Evolutionary conservation across 345 rosid genomes (phyloP), one percentile per base, ranked within the genome.

Genomic region (Lepidium africanum): DNA sequence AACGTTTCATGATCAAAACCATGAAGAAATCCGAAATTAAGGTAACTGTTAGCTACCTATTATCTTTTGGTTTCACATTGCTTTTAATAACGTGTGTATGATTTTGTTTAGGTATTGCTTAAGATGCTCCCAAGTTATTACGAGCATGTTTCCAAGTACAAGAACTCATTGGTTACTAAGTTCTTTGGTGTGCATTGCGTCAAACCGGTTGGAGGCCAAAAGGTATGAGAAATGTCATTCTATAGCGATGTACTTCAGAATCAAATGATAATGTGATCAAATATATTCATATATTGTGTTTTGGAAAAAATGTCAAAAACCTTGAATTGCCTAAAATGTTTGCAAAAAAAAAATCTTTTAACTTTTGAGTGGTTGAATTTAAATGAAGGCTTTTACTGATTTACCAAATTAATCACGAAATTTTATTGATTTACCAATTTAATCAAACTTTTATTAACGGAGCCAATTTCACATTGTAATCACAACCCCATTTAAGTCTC

Each of bases 161-260:
- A 85, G 73, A 83, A 85, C 79, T 76, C 92, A 23, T 71, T 87
- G 65, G 83, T 87, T 35, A 85, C 92, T 33, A 87, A 81, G 75
- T 87, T 85, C 66, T 87, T 83, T n/a, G 90, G 92, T 1, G 85
- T 87, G 8, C 92, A 87, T 60, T 87, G 92, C 23, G 86, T 87
- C 21, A 87, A 77, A 74, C 81, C 82, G 23, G 63, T 81, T 14
- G 92, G 92, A 42, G 86, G 88, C 65, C 75, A 79, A 65, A 86
- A 86, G 91, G 91, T 85, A 81, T 43, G 49, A 50, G 15, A 39
- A 21, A 12, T 57, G 11, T 23, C 58, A 5, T 16, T 41, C 3
- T 39, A 21, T 10, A 4, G 46, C 53, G 54, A 38, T 13, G 37
- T 67, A 7, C 6, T 49, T 36, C 6, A 36, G 4, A 33, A 14